These are phyloP conservation scores for Suillus fuscotomentosus DNA, from an alignment of 768 basidiomycete genomes.

Conservation along the genomic window DNA sequence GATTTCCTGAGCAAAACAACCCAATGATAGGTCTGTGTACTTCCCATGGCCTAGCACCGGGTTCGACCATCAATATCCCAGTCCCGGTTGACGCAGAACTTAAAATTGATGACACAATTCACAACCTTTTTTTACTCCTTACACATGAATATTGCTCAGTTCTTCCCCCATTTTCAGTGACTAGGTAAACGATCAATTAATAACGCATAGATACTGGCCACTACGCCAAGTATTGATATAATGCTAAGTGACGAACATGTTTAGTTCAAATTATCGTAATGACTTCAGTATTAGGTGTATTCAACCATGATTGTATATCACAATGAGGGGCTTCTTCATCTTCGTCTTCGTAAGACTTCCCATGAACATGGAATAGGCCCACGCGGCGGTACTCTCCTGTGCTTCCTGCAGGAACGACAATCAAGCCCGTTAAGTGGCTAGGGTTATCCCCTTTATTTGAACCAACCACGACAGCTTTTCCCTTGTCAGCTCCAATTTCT, in stretches of 20 bases:
- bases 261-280: background rate
- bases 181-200: background rate
- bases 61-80: too few relatives aligned
- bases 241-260: background rate
- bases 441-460: background rate
- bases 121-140: background rate
- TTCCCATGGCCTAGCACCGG: too few relatives aligned
- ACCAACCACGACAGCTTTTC: constrained; percentile 1
- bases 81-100: too few relatives aligned
- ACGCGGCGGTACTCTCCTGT: constrained; percentile 1
- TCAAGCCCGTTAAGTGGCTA: background rate
- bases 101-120: too few relatives aligned
- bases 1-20: too few relatives aligned
- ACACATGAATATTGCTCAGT: background rate
- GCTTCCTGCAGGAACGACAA: background rate
- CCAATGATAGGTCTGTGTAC: too few relatives aligned
- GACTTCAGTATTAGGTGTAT: background rate
- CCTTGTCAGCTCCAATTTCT: background rate
- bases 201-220: background rate
- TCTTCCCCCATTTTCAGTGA: background rate
- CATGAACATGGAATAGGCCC: background rate
- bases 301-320: constrained; percentile 1
- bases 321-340: constrained; percentile 4
- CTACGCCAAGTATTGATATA: background rate
- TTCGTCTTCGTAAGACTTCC: background rate